Conservation (phyloP, 352 stramenopile species). For the Phytophthora pseudosyringae region DNA sequence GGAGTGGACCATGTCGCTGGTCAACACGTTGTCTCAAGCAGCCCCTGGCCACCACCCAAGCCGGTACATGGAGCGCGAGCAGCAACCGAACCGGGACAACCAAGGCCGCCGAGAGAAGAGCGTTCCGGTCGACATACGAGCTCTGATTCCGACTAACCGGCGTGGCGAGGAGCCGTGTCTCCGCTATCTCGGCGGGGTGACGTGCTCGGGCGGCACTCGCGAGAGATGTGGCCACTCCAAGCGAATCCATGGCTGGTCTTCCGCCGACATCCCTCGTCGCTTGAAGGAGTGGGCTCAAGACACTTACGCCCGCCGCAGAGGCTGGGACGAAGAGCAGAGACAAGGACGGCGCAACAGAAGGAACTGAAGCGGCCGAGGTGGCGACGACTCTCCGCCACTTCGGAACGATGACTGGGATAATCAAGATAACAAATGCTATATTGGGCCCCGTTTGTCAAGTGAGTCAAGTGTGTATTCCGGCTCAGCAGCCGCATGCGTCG, state of each 20-base stretch:
- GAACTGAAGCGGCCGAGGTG: constrained; percentile 4
- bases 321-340: constrained; percentile 2
- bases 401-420: constrained; percentile 6
- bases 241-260: constrained; percentile 1
- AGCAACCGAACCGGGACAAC: neutral
- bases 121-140: constrained; percentile 2
- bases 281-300: constrained; percentile 4
- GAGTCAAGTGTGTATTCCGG: constrained; percentile 1
- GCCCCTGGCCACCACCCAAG: neutral
- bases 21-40: constrained; percentile 10
- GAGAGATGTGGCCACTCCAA: constrained; percentile 1
- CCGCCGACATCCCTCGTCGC: constrained; percentile 7
- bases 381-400: constrained; percentile 9
- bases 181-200: neutral
- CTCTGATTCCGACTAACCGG: constrained; percentile 1
- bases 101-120: constrained; percentile 4
- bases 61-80: constrained; percentile 1
- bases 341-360: neutral
- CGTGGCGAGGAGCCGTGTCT: constrained; percentile 15
- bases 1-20: constrained; percentile 12
- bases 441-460: neutral
- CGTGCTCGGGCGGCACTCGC: constrained; percentile 7
- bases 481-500: too few species aligned
- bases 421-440: constrained; percentile 4
- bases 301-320: neutral